Percentiles rank a stretch among this genome's conserved stretches.
These are phyloP conservation scores for Pseudogymnoascus sp. DNA, from an alignment of 2,329 filamentous ascomycete species.

Conservation along the genomic window DNA sequence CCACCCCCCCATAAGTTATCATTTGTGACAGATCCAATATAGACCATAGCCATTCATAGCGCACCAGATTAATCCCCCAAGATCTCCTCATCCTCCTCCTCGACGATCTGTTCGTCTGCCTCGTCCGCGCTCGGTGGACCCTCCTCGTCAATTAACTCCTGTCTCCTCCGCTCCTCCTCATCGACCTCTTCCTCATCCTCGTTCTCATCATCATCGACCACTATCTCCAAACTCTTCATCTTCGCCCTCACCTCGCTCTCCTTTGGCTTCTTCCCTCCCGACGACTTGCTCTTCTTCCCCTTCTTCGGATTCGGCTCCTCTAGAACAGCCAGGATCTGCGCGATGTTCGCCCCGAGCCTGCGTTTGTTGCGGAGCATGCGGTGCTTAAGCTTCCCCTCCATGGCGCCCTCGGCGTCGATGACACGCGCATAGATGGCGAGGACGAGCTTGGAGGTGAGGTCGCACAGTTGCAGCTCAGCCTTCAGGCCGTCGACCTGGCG, in stretches of 20 bases:
- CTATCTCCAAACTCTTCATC: conserved; percentile 21
- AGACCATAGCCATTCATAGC: conserved; percentile 1
- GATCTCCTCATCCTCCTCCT: conserved; percentile 32
- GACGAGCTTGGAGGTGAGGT: conserved; percentile 76
- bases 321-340: conserved; percentile 67
- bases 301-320: conserved; percentile 55
- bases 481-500: conserved; percentile 58
- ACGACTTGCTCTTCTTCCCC: conserved; percentile 28
- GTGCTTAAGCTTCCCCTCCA: conserved; percentile 56
- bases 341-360: conserved; percentile 77
- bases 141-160: conserved; percentile 30
- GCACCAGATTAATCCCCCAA: not conserved
- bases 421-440: conserved; percentile 68
- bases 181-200: conserved; percentile 17
- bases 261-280: conserved; percentile 33
- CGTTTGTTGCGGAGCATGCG: conserved; percentile 70
- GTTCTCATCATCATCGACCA: conserved; percentile 25
- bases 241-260: conserved; percentile 16
- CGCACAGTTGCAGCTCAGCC: conserved; percentile 78
- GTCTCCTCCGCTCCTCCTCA: conserved; percentile 29
- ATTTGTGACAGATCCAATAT: not conserved
- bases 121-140: conserved; percentile 41
- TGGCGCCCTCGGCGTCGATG: conserved; percentile 54
- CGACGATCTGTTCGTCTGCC: conserved; percentile 49
- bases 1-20: not conserved